Evolutionary conservation across 2,329 filamentous ascomycete species (phyloP).

Genomic region (Exutisphaerella laricina): DNA sequence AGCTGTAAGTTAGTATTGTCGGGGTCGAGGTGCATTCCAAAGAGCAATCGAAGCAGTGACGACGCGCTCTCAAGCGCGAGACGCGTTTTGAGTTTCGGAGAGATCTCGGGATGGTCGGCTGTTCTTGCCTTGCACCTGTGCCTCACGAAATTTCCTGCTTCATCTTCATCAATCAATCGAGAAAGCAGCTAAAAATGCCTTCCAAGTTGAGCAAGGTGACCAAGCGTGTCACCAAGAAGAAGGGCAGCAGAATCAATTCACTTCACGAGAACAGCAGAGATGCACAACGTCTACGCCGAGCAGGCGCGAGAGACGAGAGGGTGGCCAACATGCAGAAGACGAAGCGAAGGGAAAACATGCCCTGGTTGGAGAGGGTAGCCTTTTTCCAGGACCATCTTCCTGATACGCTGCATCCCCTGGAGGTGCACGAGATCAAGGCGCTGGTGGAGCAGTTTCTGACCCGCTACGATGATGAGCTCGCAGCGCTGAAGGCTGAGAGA

Average conservation of each 20-base stretch:
- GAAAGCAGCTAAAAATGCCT: constrained; percentile 71
- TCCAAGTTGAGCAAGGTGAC: constrained; percentile 70
- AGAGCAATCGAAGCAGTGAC: background rate
- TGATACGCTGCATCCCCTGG: constrained; percentile 42
- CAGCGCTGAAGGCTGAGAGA: constrained; percentile 59
- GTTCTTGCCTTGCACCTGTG: background rate
- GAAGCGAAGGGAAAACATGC: constrained; percentile 63
- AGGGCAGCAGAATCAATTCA: constrained; percentile 66
- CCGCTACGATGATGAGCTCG: constrained; percentile 66
- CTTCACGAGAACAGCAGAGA: constrained; percentile 88
- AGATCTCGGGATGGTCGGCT: background rate
- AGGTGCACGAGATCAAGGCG: constrained; percentile 52
- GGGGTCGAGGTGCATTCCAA: background rate
- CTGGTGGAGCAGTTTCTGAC: constrained; percentile 46
- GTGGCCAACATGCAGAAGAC: constrained; percentile 66
- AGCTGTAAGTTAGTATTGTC: constrained; percentile 1
- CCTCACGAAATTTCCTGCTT: constrained; percentile 8
- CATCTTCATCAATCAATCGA: background rate
- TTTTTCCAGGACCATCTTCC: constrained; percentile 58
- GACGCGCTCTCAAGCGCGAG: constrained; percentile 6
- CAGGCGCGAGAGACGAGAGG: constrained; percentile 74
- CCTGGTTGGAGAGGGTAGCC: constrained; percentile 58
- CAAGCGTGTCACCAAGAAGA: constrained; percentile 91
- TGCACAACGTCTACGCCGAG: constrained; percentile 72
- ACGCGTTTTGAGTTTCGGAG: constrained; percentile 1